Base-by-base conservation (phyloP, 345 rosid genomes). In the Atalantia buxifolia region DNA sequence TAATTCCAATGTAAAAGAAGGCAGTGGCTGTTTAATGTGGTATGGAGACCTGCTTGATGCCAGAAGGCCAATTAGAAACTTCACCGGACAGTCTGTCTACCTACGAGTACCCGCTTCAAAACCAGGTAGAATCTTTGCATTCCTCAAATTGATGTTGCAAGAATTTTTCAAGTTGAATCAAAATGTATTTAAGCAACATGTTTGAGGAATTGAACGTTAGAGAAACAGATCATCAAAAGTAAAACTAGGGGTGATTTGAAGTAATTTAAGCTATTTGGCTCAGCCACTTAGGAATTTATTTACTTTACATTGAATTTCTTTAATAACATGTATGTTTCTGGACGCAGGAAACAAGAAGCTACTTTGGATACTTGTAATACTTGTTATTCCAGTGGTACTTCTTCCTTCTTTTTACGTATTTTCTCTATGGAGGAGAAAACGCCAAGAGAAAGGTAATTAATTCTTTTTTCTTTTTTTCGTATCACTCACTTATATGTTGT, bases 351-450 rank as follows among this genome's bases (percentile, higher is more conserved):
- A 12, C 24, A 74, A 42, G 27, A n/a, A 40, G 33, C 55, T 73
- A 2, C 10, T 42, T 2, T 74, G 74, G 82, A 30, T 67, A 31
- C 10, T 79, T 59, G 69, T 28, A 28, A 30, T 59, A 40, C 38
- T 69, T 45, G 22, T 67, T 79, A 9, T 33, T n/a, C 14, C 50
- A 18, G 16, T 45, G 50, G 50, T 74, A 55, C 9, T 12, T 3
- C 74, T 73, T 38, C 62, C 9, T 40, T 25, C 69, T 42, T 67
- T 50, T 62, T 57, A 9, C 67, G 3, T 67, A 22, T 25, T 74
- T 66, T 25, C n/a, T 79, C 48, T 7, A 13, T 10, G 74, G 74
- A 57, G 55, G 78, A 66, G 55, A 33, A 79, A 33, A 22, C 35
- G 31, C n/a, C 67, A 59, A 67, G 57, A 56, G 22, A 57, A 67